Percentiles rank a stretch among this genome's conserved stretches.
Conservation (phyloP, 345 rosid species). For the Isatis tinctoria region DNA sequence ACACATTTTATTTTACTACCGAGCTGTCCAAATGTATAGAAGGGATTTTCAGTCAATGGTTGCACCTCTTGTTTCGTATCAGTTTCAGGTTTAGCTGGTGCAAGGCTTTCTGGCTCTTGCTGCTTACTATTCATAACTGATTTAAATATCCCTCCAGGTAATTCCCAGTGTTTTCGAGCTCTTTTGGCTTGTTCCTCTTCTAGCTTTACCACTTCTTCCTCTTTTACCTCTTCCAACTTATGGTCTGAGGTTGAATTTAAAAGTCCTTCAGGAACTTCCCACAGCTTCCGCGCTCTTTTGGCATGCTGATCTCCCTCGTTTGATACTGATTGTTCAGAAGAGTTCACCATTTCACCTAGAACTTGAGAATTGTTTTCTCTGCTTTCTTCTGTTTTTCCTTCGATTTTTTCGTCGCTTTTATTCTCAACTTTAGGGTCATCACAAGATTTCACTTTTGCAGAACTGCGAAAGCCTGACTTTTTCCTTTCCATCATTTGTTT, state of each 20-base stretch:
- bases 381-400: slow-evolving; percentile 34
- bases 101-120: slow-evolving; percentile 34
- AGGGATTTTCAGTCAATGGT: slow-evolving; percentile 27
- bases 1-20: slow-evolving; percentile 30
- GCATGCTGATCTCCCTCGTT: slow-evolving; percentile 32
- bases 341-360: slow-evolving; percentile 12
- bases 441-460: slow-evolving; percentile 36
- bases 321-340: slow-evolving; percentile 19
- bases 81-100: slow-evolving; percentile 32
- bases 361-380: slow-evolving; percentile 27
- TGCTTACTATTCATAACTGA: slow-evolving; percentile 24
- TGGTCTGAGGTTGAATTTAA: slow-evolving; percentile 26
- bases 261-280: slow-evolving; percentile 28
- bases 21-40: slow-evolving; percentile 36
- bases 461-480: slow-evolving; percentile 49
- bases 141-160: slow-evolving; percentile 26
- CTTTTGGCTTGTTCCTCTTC: slow-evolving; percentile 37
- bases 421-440: slow-evolving; percentile 31
- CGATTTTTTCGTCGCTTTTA: slow-evolving; percentile 32
- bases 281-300: slow-evolving; percentile 28
- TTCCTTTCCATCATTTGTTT: slow-evolving; percentile 69
- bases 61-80: slow-evolving; percentile 29
- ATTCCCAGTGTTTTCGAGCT: slow-evolving; percentile 35
- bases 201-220: slow-evolving; percentile 30
- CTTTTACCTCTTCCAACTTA: slow-evolving; percentile 35